Percentiles rank a stretch among this genome's conserved stretches.
phyloP scores from a whole-genome alignment of 2,329 filamentous ascomycete species.

The Ophiostoma australiae region DNA sequence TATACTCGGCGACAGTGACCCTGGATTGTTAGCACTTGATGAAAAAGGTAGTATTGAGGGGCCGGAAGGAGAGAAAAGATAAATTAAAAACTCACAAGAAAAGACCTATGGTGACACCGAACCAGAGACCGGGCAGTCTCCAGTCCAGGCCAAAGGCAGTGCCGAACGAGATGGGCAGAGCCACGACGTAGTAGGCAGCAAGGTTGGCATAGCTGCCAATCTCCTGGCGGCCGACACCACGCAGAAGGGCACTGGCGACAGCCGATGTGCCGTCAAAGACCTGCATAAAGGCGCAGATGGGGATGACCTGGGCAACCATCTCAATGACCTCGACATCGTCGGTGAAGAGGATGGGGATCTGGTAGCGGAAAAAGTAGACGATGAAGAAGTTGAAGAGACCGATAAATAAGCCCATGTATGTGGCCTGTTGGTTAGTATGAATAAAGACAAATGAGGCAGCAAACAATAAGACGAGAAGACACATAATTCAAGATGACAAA shows the following conservation, averaged over 20 bases:
- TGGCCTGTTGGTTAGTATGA: slow-evolving; percentile 35
- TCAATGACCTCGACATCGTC: slow-evolving; percentile 63
- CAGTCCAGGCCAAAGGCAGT: slow-evolving; percentile 72
- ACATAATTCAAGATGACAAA: too few relatives aligned
- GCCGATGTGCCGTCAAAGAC: slow-evolving; percentile 78
- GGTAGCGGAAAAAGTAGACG: slow-evolving; percentile 61
- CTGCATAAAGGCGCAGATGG: slow-evolving; percentile 82
- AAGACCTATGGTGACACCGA: slow-evolving; percentile 69
- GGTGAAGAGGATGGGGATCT: slow-evolving; percentile 76
- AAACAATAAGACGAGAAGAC: background rate
- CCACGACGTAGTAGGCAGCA: slow-evolving; percentile 79
- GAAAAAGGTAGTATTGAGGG: slow-evolving; percentile 15
- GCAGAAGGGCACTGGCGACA: slow-evolving; percentile 75
- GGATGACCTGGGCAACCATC: slow-evolving; percentile 65
- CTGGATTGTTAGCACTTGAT: slow-evolving; percentile 32
- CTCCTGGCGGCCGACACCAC: slow-evolving; percentile 82
- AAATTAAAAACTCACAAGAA: slow-evolving; percentile 44
- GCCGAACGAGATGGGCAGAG: slow-evolving; percentile 75
- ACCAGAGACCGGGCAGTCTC: slow-evolving; percentile 78
- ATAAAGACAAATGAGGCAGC: slow-evolving; percentile 26
- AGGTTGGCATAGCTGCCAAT: slow-evolving; percentile 87
- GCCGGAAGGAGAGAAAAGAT: slow-evolving; percentile 19
- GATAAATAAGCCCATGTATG: slow-evolving; percentile 62
- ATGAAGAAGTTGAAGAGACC: slow-evolving; percentile 73
- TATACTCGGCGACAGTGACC: slow-evolving; percentile 50